Evolutionary conservation across 371 early-diverging fungal genomes (phyloP).

Genomic region (Smittium culicis): DNA sequence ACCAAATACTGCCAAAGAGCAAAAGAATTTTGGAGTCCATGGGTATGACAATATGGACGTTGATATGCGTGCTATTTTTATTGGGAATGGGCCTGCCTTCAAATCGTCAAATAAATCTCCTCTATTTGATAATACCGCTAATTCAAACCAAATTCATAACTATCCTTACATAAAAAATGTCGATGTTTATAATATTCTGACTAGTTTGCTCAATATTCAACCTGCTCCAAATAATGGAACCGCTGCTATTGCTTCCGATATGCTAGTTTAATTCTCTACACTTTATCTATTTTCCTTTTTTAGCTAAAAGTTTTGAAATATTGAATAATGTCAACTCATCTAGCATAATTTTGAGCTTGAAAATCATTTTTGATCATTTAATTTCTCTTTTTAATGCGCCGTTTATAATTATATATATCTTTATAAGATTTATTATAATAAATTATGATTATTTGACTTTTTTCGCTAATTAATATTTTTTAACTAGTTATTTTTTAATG

Average conservation of each 20-base stretch:
- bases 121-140: no score
- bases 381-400: no score
- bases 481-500: no score
- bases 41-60: neutral
- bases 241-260: neutral
- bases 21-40: neutral
- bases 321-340: no score
- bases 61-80: neutral
- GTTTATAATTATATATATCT: no score
- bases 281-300: neutral
- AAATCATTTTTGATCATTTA: no score
- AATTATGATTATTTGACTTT: no score
- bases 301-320: no score
- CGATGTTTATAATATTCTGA: neutral
- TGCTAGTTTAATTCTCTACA: neutral
- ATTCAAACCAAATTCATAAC: neutral
- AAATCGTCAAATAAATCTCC: neutral
- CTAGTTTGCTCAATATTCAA: neutral
- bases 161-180: neutral
- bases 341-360: no score
- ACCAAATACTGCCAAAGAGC: neutral
- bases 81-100: neutral
- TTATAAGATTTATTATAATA: no score
- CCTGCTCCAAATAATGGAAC: neutral
- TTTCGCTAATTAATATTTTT: no score